Evolutionary conservation across 768 basidiomycete genomes (phyloP).

Genomic region (Pisolithus orientalis): DNA sequence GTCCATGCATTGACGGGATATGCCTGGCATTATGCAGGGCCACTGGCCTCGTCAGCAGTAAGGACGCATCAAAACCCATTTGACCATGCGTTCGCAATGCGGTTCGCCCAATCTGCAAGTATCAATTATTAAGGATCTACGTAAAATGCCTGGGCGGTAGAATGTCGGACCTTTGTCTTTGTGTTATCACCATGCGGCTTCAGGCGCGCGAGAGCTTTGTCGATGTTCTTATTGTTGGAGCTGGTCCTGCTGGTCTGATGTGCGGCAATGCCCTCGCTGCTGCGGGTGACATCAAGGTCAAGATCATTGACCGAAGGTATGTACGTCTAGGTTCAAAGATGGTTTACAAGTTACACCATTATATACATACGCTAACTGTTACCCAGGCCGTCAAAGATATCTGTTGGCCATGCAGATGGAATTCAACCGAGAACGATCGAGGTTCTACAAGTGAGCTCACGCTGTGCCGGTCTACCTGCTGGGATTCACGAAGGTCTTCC

Average conservation of each 20-base stretch:
- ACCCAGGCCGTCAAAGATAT: conserved; percentile 33
- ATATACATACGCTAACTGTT: neutral
- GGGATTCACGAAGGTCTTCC: neutral
- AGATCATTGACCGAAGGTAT: conserved; percentile 43
- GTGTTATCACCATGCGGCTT: neutral
- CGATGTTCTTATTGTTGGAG: conserved; percentile 45
- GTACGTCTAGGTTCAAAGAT: neutral
- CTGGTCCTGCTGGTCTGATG: conserved; percentile 59
- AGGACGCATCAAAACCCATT: no score
- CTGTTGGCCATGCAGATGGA: conserved; percentile 49
- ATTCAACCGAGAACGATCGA: conserved; percentile 52
- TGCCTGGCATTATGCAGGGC: no score
- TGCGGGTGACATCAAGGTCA: conserved; percentile 38
- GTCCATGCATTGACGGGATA: no score
- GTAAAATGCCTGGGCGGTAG: no score
- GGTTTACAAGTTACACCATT: no score
- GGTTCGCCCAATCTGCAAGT: no score
- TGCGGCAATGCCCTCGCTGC: conserved; percentile 50
- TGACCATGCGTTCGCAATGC: no score
- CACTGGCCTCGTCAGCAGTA: no score
- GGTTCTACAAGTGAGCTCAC: conserved; percentile 38
- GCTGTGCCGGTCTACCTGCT: neutral
- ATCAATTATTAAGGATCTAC: no score
- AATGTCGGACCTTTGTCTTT: no score
- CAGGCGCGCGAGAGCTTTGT: conserved; percentile 21